These are phyloP conservation scores for Neurospora sp. DNA, from an alignment of 495 filamentous ascomycete species.

Conservation along the genomic window DNA sequence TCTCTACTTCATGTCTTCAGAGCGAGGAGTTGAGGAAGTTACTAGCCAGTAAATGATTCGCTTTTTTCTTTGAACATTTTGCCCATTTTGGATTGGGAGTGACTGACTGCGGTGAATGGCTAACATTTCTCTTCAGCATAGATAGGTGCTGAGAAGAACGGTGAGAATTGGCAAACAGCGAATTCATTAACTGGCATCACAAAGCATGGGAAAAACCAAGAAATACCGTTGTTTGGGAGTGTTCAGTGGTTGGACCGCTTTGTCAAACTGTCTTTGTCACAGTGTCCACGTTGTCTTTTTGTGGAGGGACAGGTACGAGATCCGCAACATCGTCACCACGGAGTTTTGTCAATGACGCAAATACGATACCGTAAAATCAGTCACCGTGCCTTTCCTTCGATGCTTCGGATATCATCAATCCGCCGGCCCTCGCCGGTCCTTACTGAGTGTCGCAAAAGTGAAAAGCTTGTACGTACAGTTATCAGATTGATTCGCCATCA, in stretches of 20 bases:
- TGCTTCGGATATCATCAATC: background rate
- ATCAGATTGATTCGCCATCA: background rate
- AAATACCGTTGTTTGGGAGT: background rate
- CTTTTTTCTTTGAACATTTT: background rate
- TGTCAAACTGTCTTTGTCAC: background rate
- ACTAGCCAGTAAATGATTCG: background rate
- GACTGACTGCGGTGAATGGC: background rate
- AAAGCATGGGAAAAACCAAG: background rate
- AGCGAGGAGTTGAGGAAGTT: background rate
- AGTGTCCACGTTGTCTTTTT: background rate
- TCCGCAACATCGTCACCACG: background rate
- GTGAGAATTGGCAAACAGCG: background rate
- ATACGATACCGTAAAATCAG: background rate
- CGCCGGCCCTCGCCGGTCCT: background rate
- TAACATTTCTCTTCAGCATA: background rate
- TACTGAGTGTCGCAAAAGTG: background rate
- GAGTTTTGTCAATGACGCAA: background rate
- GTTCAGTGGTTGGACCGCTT: background rate
- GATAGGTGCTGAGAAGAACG: background rate
- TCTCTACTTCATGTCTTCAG: background rate
- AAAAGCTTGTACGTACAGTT: background rate
- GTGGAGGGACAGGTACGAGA: background rate
- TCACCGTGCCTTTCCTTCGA: background rate
- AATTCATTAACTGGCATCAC: background rate
- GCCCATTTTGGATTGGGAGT: background rate